Base-by-base conservation (phyloP, 202 grass and related monocot genomes). In the Zoysia matrella region DNA sequence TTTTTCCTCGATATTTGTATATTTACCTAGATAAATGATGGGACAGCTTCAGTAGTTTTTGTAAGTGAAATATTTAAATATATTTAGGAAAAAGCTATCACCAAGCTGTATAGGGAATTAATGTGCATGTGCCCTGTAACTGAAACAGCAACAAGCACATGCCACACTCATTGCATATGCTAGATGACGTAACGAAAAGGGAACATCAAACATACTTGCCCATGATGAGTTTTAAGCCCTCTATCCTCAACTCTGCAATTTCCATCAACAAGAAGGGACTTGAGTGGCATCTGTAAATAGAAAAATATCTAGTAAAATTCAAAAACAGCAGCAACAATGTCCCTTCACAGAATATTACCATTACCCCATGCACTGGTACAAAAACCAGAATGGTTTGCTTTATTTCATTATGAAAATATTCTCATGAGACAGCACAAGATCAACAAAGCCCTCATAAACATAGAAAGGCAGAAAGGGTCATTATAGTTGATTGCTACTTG, bases 221-320 rank as follows among this genome's bases (percentile, higher is more conserved):
- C 92, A 69, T 98, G 95, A 73, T 98, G 30, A 36, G 30, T 36
- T 36, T 36, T 36, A 36, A 36, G 30, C 30, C 30, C 30, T 36
- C 30, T 36, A 85, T 98, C 95, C 77, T 98, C 95, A 57, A 98
- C 92, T 79, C 95, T 88, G 86, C 90, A 98, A 80, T 91, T 95
- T 56, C 95, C 95, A 88, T 98, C 95, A 62, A 98, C 81, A 64
- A 84, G 63, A 86, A 95, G 80, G 14, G 86, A 87, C 82, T 90
- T 98, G 69, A 98, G 82, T 50, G 95, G 92, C 50, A 88, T 83
- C 95, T 98, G 88, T 62, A 69, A 46, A 77, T 47, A 43, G 53
- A 82, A 43, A 74, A 45, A 69, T 68, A 30, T 45, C 45, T 16
- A 77, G 4, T 69, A 73, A 39, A 82, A 47, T n/a, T 74, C 39